Evolutionary conservation across 164 flowering plant genomes (phyloP).

Genomic region (Taxillus chinensis): DNA sequence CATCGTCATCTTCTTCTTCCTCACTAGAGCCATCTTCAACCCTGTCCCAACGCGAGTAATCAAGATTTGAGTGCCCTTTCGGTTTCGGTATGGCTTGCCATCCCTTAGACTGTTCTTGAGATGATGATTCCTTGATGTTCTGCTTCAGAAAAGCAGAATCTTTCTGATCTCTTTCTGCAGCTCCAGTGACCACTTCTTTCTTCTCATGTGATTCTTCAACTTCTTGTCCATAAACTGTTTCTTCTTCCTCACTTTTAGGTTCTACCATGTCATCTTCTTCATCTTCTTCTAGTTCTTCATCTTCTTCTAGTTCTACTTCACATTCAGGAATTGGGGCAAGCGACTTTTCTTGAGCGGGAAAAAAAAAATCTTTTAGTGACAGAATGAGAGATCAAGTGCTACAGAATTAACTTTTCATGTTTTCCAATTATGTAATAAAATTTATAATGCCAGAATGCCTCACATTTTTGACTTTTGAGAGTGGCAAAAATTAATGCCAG

Average conservation of each 20-base stretch:
- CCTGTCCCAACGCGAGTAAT: slow-evolving; percentile 86
- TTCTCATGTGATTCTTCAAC: slow-evolving; percentile 7
- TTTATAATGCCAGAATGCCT: too few species aligned
- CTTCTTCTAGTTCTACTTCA: slow-evolving; percentile 52
- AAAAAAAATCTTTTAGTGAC: neutral
- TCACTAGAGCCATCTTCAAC: slow-evolving; percentile 83
- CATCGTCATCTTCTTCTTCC: slow-evolving; percentile 52
- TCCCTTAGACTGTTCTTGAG: slow-evolving; percentile 34
- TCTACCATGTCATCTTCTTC: neutral
- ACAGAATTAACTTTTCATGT: neutral
- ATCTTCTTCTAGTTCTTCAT: slow-evolving; percentile 9
- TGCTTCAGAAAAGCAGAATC: neutral
- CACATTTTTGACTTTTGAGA: too few species aligned
- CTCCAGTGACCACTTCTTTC: slow-evolving; percentile 5
- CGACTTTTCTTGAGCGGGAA: slow-evolving; percentile 58
- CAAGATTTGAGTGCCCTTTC: slow-evolving; percentile 75
- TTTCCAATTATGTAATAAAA: too few species aligned
- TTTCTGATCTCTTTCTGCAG: slow-evolving; percentile 7
- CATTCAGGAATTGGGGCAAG: slow-evolving; percentile 92
- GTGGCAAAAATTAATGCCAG: too few species aligned
- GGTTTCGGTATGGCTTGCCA: slow-evolving; percentile 89
- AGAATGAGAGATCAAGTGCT: neutral
- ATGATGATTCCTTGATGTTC: slow-evolving; percentile 11
- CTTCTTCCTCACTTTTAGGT: neutral
- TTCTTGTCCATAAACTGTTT: neutral